Evolutionary conservation across 164 flowering plant species (phyloP).

Genomic region (Tetrastigma voinierianum): DNA sequence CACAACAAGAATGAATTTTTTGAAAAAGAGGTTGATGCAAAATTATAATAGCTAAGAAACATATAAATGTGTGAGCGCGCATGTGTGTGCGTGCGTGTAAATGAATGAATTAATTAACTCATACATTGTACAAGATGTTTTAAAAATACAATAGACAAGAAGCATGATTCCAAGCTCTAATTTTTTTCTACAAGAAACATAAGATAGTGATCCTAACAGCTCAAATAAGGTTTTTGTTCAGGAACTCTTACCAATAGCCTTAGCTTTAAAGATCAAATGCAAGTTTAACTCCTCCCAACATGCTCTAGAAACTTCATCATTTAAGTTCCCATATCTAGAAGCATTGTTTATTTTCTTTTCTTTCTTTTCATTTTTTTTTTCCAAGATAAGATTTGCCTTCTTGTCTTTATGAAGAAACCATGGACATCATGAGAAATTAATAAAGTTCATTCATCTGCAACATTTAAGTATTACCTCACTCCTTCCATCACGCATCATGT

Average conservation of each 20-base stretch:
- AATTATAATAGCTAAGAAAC: too few relatives aligned
- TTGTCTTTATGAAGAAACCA: not conserved
- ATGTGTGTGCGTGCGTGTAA: too few relatives aligned
- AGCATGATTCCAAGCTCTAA: not conserved
- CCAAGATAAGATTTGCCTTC: not conserved
- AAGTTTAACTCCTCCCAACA: not conserved
- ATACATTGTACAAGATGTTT: too few relatives aligned
- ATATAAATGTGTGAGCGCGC: too few relatives aligned
- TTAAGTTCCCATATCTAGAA: not conserved
- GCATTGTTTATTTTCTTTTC: too few relatives aligned
- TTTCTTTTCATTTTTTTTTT: not conserved
- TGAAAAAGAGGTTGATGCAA: too few relatives aligned
- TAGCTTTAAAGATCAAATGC: too few relatives aligned
- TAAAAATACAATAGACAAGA: not conserved
- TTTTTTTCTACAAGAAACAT: not conserved
- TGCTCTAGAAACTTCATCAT: not conserved
- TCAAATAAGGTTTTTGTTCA: not conserved
- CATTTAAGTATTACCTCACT: conserved; percentile 57
- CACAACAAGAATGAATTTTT: not conserved
- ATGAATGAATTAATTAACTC: too few relatives aligned
- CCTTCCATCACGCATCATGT: conserved; percentile 93
- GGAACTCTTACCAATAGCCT: not conserved
- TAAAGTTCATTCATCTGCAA: not conserved
- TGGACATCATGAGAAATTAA: not conserved
- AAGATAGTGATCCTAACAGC: not conserved